Conservation (phyloP, 805 yeast species). For the Candida railenensis region DNA sequence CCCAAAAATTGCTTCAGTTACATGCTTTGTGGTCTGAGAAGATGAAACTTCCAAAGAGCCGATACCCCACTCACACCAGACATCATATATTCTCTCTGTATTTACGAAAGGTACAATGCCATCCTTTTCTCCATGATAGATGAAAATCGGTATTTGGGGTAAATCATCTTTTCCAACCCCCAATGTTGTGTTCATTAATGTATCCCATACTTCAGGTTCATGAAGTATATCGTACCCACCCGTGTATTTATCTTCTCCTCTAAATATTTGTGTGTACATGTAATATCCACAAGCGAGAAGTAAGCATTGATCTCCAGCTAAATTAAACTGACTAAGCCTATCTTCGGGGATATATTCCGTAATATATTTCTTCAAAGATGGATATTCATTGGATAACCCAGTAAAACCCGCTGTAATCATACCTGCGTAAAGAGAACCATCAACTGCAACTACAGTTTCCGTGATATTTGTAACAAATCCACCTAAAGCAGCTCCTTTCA, state of each 20-base stretch:
- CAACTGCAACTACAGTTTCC: constrained; percentile 16
- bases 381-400: constrained; percentile 25
- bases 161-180: constrained; percentile 7
- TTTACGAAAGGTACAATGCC: constrained; percentile 15
- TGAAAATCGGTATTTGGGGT: constrained; percentile 21
- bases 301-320: constrained; percentile 15
- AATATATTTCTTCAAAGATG: constrained; percentile 14
- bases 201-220: constrained; percentile 1
- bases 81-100: constrained; percentile 15
- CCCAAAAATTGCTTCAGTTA: constrained; percentile 11
- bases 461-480: constrained; percentile 26
- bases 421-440: constrained; percentile 22
- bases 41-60: constrained; percentile 21
- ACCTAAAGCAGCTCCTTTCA: constrained; percentile 28
- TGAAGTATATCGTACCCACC: constrained; percentile 6
- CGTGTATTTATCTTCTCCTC: not conserved
- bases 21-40: constrained; percentile 17
- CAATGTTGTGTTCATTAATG: constrained; percentile 1
- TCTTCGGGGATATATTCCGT: constrained; percentile 5
- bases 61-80: constrained; percentile 25
- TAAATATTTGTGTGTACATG: not conserved
- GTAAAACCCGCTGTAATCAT: constrained; percentile 20
- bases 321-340: constrained; percentile 1
- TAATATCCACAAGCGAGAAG: constrained; percentile 9
- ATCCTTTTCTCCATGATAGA: constrained; percentile 19